These are phyloP conservation scores for Aspergillus sp. DNA, from an alignment of 2,329 filamentous ascomycete genomes.

Conservation along the genomic window DNA sequence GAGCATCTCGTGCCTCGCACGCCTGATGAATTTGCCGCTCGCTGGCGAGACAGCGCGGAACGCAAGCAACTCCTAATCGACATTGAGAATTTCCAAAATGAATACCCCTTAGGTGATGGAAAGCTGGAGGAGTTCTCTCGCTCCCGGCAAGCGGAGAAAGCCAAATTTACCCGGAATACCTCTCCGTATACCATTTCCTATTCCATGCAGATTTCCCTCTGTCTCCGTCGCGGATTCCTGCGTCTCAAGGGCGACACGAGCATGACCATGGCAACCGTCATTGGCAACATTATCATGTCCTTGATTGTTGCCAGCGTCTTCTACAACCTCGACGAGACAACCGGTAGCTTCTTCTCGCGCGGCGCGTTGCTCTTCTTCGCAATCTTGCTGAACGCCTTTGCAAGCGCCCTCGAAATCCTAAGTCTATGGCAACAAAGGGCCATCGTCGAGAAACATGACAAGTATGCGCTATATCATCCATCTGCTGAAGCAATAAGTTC, in stretches of 20 bases:
- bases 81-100: constrained; percentile 33
- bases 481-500: constrained; percentile 81
- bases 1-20: constrained; percentile 59
- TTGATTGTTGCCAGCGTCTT: constrained; percentile 74
- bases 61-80: constrained; percentile 33
- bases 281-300: constrained; percentile 64
- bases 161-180: constrained; percentile 46
- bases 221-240: constrained; percentile 69
- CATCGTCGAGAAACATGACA: constrained; percentile 82
- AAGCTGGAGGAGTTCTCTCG: constrained; percentile 30
- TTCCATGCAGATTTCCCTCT: constrained; percentile 66
- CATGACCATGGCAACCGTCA: constrained; percentile 58
- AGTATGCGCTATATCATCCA: constrained; percentile 84
- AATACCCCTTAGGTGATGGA: constrained; percentile 29
- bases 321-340: constrained; percentile 61
- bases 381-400: constrained; percentile 75
- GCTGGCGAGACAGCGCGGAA: constrained; percentile 49
- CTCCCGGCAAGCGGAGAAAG: constrained; percentile 35
- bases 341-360: constrained; percentile 67
- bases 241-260: constrained; percentile 68
- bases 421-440: constrained; percentile 81
- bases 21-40: constrained; percentile 58
- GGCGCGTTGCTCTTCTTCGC: constrained; percentile 78
- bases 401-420: constrained; percentile 70
- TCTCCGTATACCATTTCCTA: constrained; percentile 81